These are phyloP conservation scores for Pleurotus tuber-regium DNA, from an alignment of 768 basidiomycete species.

Conservation along the genomic window DNA sequence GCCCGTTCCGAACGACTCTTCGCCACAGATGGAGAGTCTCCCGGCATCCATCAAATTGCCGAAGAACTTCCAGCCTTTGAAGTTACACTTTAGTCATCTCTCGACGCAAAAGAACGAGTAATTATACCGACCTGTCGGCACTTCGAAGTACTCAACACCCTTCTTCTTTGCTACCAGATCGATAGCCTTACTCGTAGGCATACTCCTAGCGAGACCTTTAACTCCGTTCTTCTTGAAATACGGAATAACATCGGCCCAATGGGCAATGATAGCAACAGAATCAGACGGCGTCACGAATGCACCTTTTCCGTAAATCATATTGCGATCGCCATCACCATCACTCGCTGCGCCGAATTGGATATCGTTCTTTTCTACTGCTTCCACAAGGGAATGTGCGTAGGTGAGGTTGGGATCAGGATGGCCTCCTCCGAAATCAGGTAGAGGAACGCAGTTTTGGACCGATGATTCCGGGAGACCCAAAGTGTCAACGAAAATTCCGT, in stretches of 20 bases:
- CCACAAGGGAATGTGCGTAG: constrained; percentile 93
- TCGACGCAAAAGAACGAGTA: constrained; percentile 1
- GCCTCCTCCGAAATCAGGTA: constrained; percentile 95
- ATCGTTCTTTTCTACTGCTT: constrained; percentile 80
- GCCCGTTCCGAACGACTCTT: constrained; percentile 99
- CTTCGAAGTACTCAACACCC: constrained; percentile 90
- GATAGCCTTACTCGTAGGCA: constrained; percentile 97
- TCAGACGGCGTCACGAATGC: constrained; percentile 99
- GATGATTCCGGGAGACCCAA: constrained; percentile 79
- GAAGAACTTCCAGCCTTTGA: constrained; percentile 98
- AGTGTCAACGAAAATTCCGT: constrained; percentile 78
- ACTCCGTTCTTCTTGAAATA: constrained; percentile 92
- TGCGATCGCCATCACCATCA: constrained; percentile 97
- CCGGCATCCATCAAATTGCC: constrained; percentile 99
- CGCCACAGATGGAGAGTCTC: constrained; percentile 95
- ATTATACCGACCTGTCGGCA: constrained; percentile 86
- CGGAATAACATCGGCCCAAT: constrained; percentile 91
- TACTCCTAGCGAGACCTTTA: constrained; percentile 93
- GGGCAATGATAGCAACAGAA: constrained; percentile 97
- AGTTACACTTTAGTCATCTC: not conserved
- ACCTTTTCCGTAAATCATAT: constrained; percentile 99
- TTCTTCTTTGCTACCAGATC: constrained; percentile 95
- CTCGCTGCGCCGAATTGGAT: constrained; percentile 95
- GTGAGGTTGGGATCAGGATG: constrained; percentile 99
- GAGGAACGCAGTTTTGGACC: constrained; percentile 87